Evolutionary conservation across 2,329 filamentous ascomycete genomes (phyloP).

Genomic region (Pseudocercospora cruenta): DNA sequence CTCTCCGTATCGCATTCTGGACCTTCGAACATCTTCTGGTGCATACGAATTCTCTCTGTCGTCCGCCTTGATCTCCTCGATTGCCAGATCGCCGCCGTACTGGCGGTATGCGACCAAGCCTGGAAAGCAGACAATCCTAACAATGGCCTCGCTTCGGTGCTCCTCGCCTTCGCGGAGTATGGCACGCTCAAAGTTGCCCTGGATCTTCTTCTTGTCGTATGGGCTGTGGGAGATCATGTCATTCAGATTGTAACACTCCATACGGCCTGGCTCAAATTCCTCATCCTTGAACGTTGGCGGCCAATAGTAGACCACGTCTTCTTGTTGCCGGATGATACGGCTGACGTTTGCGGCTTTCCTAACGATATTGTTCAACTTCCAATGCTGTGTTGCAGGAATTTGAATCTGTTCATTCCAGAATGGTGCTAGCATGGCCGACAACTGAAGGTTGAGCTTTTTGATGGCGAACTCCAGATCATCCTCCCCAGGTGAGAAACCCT

Average conservation of each 20-base stretch:
- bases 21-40: slow-evolving; percentile 13
- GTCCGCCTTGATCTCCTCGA: slow-evolving; percentile 24
- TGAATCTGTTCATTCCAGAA: slow-evolving; percentile 12
- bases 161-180: slow-evolving; percentile 22
- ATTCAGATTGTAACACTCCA: slow-evolving; percentile 35
- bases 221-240: slow-evolving; percentile 32
- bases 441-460: slow-evolving; percentile 7
- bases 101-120: slow-evolving; percentile 35
- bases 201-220: slow-evolving; percentile 26
- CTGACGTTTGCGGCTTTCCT: slow-evolving; percentile 26
- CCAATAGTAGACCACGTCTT: slow-evolving; percentile 36
- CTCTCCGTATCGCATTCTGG: slow-evolving; percentile 8
- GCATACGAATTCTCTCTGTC: slow-evolving; percentile 14
- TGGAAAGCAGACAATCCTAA: slow-evolving; percentile 35
- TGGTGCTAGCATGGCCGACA: slow-evolving; percentile 25
- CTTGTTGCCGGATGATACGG: slow-evolving; percentile 28
- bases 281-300: slow-evolving; percentile 39
- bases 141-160: slow-evolving; percentile 32
- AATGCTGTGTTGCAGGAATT: background rate
- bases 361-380: slow-evolving; percentile 26
- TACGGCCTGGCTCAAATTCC: slow-evolving; percentile 34
- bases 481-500: background rate
- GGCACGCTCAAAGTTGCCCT: slow-evolving; percentile 23
- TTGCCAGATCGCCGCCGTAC: slow-evolving; percentile 31
- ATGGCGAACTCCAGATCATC: background rate